phyloP scores from a whole-genome alignment of 83 land plant genomes.

The Larix sibirica region DNA sequence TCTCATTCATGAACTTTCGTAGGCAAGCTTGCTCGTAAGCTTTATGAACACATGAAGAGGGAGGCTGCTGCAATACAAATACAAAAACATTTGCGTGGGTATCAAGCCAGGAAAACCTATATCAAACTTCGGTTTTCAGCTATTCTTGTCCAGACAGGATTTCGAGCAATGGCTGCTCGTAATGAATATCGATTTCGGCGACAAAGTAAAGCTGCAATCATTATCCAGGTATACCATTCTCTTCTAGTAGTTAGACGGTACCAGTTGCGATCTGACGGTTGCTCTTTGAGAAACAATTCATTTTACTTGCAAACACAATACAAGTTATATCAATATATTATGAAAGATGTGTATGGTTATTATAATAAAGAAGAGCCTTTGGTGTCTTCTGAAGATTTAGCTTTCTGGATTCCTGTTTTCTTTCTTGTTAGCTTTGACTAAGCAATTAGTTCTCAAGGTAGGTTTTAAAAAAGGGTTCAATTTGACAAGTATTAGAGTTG shows the following conservation, averaged over 20 bases:
- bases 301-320: neutral
- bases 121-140: slow-evolving; percentile 33
- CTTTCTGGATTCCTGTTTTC: neutral
- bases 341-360: neutral
- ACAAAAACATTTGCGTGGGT: slow-evolving; percentile 61
- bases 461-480: neutral
- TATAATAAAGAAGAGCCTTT: neutral
- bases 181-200: slow-evolving; percentile 52
- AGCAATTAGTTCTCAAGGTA: neutral
- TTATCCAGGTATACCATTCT: slow-evolving; percentile 51
- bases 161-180: slow-evolving; percentile 70
- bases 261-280: neutral
- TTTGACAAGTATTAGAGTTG: neutral
- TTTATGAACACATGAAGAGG: slow-evolving; percentile 62
- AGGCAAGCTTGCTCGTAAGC: slow-evolving; percentile 60
- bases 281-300: neutral
- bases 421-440: neutral
- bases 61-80: slow-evolving; percentile 66
- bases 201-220: slow-evolving; percentile 53
- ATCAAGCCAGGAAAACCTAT: slow-evolving; percentile 36
- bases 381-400: neutral
- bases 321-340: neutral
- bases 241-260: neutral
- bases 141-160: slow-evolving; percentile 61
- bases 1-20: neutral